Base-by-base conservation (phyloP, 2,329 filamentous ascomycete species). In the Calonectria pseudoreteaudii region DNA sequence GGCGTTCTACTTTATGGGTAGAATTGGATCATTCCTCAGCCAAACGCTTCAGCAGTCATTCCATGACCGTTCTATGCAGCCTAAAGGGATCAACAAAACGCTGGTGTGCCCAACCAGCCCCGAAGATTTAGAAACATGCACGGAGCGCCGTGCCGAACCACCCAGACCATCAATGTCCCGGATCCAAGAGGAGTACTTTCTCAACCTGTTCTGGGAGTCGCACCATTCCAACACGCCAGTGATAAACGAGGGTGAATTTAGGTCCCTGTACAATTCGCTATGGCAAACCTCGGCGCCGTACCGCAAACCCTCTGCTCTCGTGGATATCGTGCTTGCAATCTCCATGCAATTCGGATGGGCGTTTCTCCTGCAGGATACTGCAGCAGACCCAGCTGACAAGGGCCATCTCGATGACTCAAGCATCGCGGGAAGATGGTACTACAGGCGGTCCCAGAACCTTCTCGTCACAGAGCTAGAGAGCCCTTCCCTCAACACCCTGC, bases 301-400 rank as follows among this genome's bases (percentile, higher is more conserved):
- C 28, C 83, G 88, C 8, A 85, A 85, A 68, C 82, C 86, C 2
- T 90, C 88, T 4, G 85, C 88, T 0, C 81, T 90, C 1, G 87
- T 89, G 2, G 89, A 90, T 70, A 89, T 90, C 34, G 80, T 90
- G 36, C 79, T 90, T n/a, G 88, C 88, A 0, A 72, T 90, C 16
- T 87, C 86, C 70, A 88, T 90, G 83, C 88, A 90, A 77, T 86
- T 87, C 50, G 85, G 85, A 62, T 82, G 80, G 11, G 72, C 77
- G 10, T 76, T 82, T 50, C 73, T 80, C 31, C 23, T 72, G 5
- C 69, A 44, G 18, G 72, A 66, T 31, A n/a, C 30, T 20, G 14
- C 65, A 14, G 13, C n/a, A 23, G 34, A 23, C 10, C 7, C 53
- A 1, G 13, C 52, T 0, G 10, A n/a, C 18, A 58, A 53, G 6